Evolutionary conservation across 108 stramenopile species (phyloP).

Genomic region (Conticribra weissflogii): DNA sequence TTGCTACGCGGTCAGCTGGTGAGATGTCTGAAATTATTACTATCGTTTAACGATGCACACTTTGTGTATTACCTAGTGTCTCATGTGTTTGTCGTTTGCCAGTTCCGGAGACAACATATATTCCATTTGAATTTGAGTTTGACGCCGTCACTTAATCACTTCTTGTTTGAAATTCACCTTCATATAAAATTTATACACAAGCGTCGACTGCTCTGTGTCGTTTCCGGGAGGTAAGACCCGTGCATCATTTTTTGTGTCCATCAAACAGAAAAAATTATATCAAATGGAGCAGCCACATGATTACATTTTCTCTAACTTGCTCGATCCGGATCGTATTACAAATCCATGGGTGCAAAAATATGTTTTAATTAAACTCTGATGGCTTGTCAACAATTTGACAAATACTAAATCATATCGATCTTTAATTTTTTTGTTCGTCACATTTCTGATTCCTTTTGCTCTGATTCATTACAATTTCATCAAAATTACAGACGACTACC

Average conservation of each 20-base stretch:
- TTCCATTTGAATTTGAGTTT: background rate
- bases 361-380: conserved; percentile 97
- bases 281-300: conserved; percentile 40
- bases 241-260: too few relatives aligned
- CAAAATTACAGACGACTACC: conserved; percentile 76
- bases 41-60: background rate
- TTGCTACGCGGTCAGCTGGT: conserved; percentile 79
- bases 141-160: background rate
- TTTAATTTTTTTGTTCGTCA: conserved; percentile 11
- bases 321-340: conserved; percentile 44
- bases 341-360: conserved; percentile 80
- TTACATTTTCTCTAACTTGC: conserved; percentile 42
- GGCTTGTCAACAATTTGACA: conserved; percentile 10
- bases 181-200: conserved; percentile 8
- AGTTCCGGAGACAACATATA: too few relatives aligned
- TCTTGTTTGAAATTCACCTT: background rate
- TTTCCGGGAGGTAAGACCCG: conserved; percentile 82
- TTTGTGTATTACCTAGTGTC: background rate
- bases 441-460: conserved; percentile 4
- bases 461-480: conserved; percentile 1
- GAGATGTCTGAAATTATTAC: conserved; percentile 4
- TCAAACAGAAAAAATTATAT: too few relatives aligned
- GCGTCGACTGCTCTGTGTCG: conserved; percentile 78
- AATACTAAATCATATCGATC: background rate
- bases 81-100: too few relatives aligned